Base-by-base conservation (phyloP, 1,139 yeast genomes). In the Suhomyces bribrorum region DNA sequence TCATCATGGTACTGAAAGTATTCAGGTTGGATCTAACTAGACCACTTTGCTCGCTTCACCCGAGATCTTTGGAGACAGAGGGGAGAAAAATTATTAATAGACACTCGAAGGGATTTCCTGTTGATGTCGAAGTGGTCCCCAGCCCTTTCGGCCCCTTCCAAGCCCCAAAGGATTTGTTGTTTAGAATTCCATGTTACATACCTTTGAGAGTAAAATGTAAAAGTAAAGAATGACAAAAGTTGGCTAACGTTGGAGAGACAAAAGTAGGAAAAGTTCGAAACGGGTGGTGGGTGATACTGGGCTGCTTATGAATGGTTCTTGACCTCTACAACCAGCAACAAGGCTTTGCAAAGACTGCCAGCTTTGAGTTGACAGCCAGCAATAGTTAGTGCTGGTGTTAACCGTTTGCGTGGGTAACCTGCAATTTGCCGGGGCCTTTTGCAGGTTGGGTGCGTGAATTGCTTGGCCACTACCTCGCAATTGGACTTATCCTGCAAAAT, bases 161-260 rank as follows among this genome's bases (percentile, higher is more conserved):
- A 20, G 13, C 17, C 15, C 4, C 7, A 6, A 14, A 5, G 4
- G 6, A 14, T 11, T 17, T 14, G 17, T 16, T 13, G 32, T 29
- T 20, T 25, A n/a, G 12, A n/a, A 18, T n/a, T n/a, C n/a, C n/a
- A 29, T 34, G 16, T 9, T 17, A 29, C 33, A 25, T 34, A 34
- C 37, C 36, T 27, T 27, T 22, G 17, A 20, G 11, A 20, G 23
- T 20, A 20, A 20, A 20, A 20, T 20, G 23, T 20, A 20, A 20
- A 20, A 20, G 23, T 20, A 34, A 34, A 34, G 37, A 34, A 29
- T 29, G 37, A 29, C 33, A 29, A 29, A 29, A 34, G 37, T 34
- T 34, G 31, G 37, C 5, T 34, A 34, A 27, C 26, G 15, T 5
- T 13, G 12, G 25, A n/a, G 11, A 20, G 9, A 29, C 17, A 29